Base-by-base conservation (phyloP, 1,284 basidiomycete genomes). In the Leccinum proliferum region DNA sequence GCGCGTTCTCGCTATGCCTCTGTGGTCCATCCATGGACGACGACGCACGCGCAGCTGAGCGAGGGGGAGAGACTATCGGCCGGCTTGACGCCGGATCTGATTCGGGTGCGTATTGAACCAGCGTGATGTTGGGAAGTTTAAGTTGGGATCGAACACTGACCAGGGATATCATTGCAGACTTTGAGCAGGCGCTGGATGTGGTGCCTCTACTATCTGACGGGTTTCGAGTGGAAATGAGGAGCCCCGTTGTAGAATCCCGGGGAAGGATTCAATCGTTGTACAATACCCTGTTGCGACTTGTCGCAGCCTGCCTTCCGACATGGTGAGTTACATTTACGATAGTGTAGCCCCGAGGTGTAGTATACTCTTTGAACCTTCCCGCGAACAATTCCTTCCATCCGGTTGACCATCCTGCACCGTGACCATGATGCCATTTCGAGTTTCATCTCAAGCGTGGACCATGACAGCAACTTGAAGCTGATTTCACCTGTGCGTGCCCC, bases 21-120 rank as follows among this genome's bases (percentile, higher is more conserved):
- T 94, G 89, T 91, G 48, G 90, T 93, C 68, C 92, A 93, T 73
- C 93, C 93, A 9, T 86, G 87, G 12, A 83, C 86, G 56, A 96
- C 94, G 25, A 96, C 93, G 1, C 93, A 95, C 74, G 82, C 87
- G 64, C 93, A 94, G 75, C 79, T 94, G 62, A 81, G 80, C 3
- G 80, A 79, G 34, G 85, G 84, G 64, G 92, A 94, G 75, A 89
- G 90, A 73, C 59, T 81, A 32, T 74, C 79, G 1, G 80, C 88
- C 2, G 93, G 93, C 35, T 92, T 95, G 14, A 90, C 89, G 9
- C 86, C 87, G 15, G 92, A 93, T 73, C 77, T 93, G 57, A 90
- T 94, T 69, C 83, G 90, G 64, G 86, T 93, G 70, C 65, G 84
- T 78, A 32, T 12, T 73, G 89, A n/a, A 43, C 46, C 46, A 48